These are phyloP conservation scores for Moniliella sp. DNA, from an alignment of 1,284 basidiomycete genomes.

Conservation along the genomic window DNA sequence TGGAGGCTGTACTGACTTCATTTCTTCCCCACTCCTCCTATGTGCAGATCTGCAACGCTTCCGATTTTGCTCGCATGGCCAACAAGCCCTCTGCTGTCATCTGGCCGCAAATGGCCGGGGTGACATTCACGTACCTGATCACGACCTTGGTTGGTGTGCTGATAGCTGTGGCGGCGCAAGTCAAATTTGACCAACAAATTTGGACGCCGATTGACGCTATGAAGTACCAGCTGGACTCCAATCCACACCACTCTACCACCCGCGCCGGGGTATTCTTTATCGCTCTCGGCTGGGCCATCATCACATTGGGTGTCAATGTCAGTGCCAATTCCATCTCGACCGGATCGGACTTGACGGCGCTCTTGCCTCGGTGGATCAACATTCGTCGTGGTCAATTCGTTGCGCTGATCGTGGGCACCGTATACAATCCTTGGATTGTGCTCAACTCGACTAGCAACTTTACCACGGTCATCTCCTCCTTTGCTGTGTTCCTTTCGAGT, in stretches of 20 bases:
- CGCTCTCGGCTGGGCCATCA: slow-evolving; percentile 50
- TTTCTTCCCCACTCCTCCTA: too few species aligned
- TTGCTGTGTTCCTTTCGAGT: slow-evolving; percentile 33
- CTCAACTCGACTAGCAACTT: slow-evolving; percentile 55
- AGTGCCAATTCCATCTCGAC: slow-evolving; percentile 65
- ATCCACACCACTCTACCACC: slow-evolving; percentile 40
- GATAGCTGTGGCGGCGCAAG: slow-evolving; percentile 52
- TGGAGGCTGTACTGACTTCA: too few species aligned
- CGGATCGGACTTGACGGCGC: slow-evolving; percentile 60
- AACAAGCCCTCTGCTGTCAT: slow-evolving; percentile 8
- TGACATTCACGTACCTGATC: slow-evolving; percentile 54
- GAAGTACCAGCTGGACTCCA: slow-evolving; percentile 46
- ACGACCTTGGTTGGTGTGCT: slow-evolving; percentile 65
- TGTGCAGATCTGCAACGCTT: slow-evolving; percentile 16
- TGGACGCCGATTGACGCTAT: slow-evolving; percentile 61
- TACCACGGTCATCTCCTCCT: slow-evolving; percentile 60
- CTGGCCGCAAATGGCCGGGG: slow-evolving; percentile 34
- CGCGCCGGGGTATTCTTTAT: slow-evolving; percentile 46
- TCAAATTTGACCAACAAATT: slow-evolving; percentile 55
- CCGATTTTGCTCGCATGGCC: slow-evolving; percentile 18
- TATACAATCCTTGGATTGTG: slow-evolving; percentile 57
- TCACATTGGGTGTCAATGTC: slow-evolving; percentile 44
- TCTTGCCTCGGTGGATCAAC: slow-evolving; percentile 54
- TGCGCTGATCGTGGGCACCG: slow-evolving; percentile 51
- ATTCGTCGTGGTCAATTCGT: slow-evolving; percentile 64